Conservation (phyloP, 1,284 basidiomycete genomes). For the Apiotrichum brassicae region DNA sequence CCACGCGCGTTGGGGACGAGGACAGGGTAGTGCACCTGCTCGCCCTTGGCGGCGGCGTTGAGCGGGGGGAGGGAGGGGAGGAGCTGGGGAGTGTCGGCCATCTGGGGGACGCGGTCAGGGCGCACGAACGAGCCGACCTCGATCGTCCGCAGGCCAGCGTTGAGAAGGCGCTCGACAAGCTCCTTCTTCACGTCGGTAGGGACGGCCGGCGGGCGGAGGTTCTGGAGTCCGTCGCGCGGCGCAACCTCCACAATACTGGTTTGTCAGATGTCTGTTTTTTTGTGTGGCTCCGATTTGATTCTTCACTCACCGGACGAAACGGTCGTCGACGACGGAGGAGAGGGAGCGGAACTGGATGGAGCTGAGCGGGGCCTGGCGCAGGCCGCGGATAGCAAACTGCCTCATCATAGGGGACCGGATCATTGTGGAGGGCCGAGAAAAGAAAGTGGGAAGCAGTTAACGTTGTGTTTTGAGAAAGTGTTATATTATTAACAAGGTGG, state of each 20-base stretch:
- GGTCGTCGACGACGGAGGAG: not conserved
- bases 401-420: no score
- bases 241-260: slow-evolving; percentile 79
- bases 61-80: slow-evolving; percentile 24
- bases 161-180: slow-evolving; percentile 67
- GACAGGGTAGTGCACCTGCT: slow-evolving; percentile 66
- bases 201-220: slow-evolving; percentile 66
- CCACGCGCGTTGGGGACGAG: slow-evolving; percentile 80
- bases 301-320: slow-evolving; percentile 3
- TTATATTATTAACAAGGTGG: no score
- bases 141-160: slow-evolving; percentile 65
- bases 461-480: no score
- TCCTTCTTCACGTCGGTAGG: slow-evolving; percentile 70
- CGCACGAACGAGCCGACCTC: slow-evolving; percentile 91
- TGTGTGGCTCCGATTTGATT: not conserved
- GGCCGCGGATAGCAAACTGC: not conserved
- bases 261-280: slow-evolving; percentile 20
- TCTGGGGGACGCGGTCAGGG: slow-evolving; percentile 91
- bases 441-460: no score
- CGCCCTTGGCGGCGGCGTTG: slow-evolving; percentile 38
- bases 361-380: not conserved
- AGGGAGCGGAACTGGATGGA: not conserved
- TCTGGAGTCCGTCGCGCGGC: slow-evolving; percentile 88
- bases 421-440: no score
- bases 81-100: slow-evolving; percentile 70